Percentiles rank a stretch among this genome's conserved stretches.
phyloP scores from a whole-genome alignment of 345 rosid species.

The Trapa bicornis region DNA sequence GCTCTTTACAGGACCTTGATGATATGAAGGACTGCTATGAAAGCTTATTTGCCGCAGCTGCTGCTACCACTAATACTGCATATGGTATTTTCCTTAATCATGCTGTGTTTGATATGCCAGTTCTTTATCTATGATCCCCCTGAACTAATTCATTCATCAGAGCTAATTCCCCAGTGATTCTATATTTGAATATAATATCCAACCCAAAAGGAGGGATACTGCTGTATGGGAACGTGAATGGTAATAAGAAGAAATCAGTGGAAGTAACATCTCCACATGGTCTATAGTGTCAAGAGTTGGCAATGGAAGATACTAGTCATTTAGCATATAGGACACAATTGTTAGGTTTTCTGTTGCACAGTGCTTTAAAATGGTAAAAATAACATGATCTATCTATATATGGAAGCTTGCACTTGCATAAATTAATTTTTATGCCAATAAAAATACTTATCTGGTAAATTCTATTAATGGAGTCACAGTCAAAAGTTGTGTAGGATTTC shows the following conservation, averaged over 20 bases:
- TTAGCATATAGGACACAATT: neutral
- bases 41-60: slow-evolving; percentile 83
- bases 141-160: neutral
- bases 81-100: slow-evolving; percentile 37
- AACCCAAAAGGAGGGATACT: neutral
- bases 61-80: slow-evolving; percentile 79
- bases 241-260: neutral
- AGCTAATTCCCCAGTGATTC: neutral
- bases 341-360: neutral
- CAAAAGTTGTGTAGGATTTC: neutral
- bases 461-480: neutral
- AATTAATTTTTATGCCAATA: neutral
- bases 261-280: neutral
- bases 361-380: neutral
- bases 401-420: neutral
- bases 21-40: slow-evolving; percentile 92
- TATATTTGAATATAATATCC: neutral
- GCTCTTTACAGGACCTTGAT: slow-evolving; percentile 48
- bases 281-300: neutral
- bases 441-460: neutral
- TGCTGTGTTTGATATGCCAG: neutral
- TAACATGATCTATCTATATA: too few relatives aligned
- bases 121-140: neutral
- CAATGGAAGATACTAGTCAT: neutral
- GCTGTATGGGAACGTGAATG: neutral